Base-by-base conservation (phyloP, 202 grass and related monocot species). In the Miscanthus sacchariflorus region DNA sequence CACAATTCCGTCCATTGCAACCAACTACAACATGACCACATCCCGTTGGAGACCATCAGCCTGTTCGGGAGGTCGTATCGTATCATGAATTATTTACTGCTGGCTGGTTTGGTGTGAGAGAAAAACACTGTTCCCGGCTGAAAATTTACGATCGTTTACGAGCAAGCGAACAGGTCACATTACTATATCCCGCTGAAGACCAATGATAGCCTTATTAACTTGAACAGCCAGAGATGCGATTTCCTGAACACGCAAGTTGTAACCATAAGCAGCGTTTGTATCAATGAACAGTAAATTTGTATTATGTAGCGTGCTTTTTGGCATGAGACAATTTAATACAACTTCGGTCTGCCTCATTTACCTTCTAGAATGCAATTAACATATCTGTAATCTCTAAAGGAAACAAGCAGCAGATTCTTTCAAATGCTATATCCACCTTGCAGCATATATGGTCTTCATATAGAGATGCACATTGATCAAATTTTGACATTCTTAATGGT, bases 241-340 rank as follows among this genome's bases (percentile, higher is more conserved):
- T 72, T 43, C 90, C 90, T 91, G 82, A 91, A 88, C 19, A 78
- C 4, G 30, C 6, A 90, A 63, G 48, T n/a, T 74, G 38, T 64
- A 49, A 80, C 66, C 39, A 70, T 52, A 43, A 77, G 78, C 12
- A 70, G 21, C 2, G n/a, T 30, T 52, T 42, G 48, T 30, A 69
- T 11, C 9, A 36, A 71, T 61, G 46, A 23, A 9, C 23, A 72
- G 27, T 65, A 68, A 65, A 70, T 67, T 3, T 63, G 24, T 17
- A 28, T 15, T 19, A 69, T 45, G 8, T 23, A 24, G 21, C 40
- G 12, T 69, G 70, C 24, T 58, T 58, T 27, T 21, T 61, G 10
- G 24, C 35, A 80, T 40, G 42, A 68, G 36, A 68, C 13, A 58
- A 43, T 27, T 24, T 43, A 27, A 52, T 27, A 40, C 23, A 28